A percentile compares a stretch with the other conserved stretches of the same genome.
These are phyloP conservation scores for Verticillium nonalfalfae DNA, from an alignment of 2,329 filamentous ascomycete species.

Conservation along the genomic window DNA sequence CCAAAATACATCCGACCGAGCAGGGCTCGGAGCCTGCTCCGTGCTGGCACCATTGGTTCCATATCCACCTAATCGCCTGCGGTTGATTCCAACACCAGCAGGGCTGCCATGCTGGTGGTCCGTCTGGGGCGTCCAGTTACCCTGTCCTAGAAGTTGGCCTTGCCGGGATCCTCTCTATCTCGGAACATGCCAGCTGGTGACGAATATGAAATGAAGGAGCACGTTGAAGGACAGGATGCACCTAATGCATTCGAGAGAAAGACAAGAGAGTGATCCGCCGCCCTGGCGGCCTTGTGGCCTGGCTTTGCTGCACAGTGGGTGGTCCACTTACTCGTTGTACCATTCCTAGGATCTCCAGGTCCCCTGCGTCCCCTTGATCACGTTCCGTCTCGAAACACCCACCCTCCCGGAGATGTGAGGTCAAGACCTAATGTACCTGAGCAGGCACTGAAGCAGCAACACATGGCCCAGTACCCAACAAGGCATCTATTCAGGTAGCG, in stretches of 20 bases:
- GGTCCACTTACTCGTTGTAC: no score
- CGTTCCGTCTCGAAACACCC: background rate
- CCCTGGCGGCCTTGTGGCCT: background rate
- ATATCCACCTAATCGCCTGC: background rate
- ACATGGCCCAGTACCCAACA: background rate
- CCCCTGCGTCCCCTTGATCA: no score
- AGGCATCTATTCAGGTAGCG: background rate
- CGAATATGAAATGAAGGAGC: background rate
- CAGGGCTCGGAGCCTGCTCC: background rate
- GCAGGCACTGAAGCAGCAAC: background rate
- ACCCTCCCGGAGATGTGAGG: background rate
- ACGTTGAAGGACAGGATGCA: background rate
- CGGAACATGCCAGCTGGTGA: background rate
- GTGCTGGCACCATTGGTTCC: background rate
- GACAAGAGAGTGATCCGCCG: background rate
- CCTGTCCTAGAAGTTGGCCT: background rate
- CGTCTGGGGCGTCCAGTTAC: background rate
- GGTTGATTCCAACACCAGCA: background rate
- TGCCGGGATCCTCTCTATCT: background rate
- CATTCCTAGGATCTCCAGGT: no score
- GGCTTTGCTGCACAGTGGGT: background rate
- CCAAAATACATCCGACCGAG: background rate
- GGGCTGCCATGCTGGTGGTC: background rate
- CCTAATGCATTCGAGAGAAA: background rate
- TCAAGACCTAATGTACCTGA: no score